Evolutionary conservation across 2,329 filamentous ascomycete genomes (phyloP), one percentile per base, ranked within the genome.

Genomic region (Setomelanomma holmii): DNA sequence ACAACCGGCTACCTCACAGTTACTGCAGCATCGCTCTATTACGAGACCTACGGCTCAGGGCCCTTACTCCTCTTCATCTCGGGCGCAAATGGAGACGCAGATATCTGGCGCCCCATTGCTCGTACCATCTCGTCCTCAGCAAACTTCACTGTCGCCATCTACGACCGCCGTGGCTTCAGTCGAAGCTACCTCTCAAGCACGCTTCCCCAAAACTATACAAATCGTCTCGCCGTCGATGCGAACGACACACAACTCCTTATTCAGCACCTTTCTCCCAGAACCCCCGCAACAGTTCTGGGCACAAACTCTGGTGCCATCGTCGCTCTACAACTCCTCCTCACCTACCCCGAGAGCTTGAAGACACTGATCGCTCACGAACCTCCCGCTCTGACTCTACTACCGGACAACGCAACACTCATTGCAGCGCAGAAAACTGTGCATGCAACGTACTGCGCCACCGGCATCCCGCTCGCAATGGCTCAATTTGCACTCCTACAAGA

Each of bases 61-160:
- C 71, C 71, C 4, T 46, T 69, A 4, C 54, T 74, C 10, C 50
- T 73, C 33, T 55, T 65, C n/a, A 70, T 75, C 35, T 60, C 66
- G 17, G 70, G 71, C 34, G 70, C 64, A 20, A 61, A 68, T 27
- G 70, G 72, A 14, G 53, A 53, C 16, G 56, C 55, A 4, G 59
- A 64, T 14, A 55, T 71, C 35, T 74, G 64, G 51, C 49, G 63
- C 24, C 30, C 46, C 3, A 44, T 64, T 7, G 64, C 63, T 5
- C 23, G 33, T 14, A 34, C 33, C 12, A 55, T 75, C 1, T 55
- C 58, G 16, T 24, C 51, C 7, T 10, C 27, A 8, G 14, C 27
- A 30, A 35, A 66, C 38, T 68, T 64, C 59, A 72, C 59, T 7
- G 63, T 71, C 21, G 57, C 64, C 20, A 56, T 55, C 22, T 73